Percentiles rank a stretch among this genome's conserved stretches.
Evolutionary conservation across 306 rosid genomes (phyloP).

Genomic region (Potentilla sterilis): DNA sequence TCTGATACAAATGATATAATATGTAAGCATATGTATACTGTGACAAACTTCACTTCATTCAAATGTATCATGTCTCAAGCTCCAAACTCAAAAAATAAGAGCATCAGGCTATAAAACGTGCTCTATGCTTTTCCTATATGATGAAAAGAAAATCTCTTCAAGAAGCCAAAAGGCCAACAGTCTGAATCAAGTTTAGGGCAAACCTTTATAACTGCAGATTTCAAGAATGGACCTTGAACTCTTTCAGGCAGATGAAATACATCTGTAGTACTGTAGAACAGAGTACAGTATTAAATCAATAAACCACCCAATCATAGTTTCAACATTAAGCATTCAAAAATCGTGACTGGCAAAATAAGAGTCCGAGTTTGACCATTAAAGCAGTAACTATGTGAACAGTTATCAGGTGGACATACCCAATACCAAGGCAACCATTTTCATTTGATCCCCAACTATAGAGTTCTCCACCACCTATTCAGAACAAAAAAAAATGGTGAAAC

Average conservation of each 20-base stretch:
- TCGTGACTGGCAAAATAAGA: background rate
- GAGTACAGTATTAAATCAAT: constrained; percentile 11
- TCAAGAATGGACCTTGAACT: constrained; percentile 74
- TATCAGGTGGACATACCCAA: constrained; percentile 53
- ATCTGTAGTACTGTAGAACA: constrained; percentile 50
- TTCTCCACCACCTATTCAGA: constrained; percentile 59
- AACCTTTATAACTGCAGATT: constrained; percentile 72
- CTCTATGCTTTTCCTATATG: background rate
- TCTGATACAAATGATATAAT: background rate
- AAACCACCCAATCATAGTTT: constrained; percentile 16
- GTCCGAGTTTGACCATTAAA: constrained; percentile 7
- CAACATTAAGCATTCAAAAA: constrained; percentile 7
- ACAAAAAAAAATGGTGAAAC: constrained; percentile 6
- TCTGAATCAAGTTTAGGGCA: constrained; percentile 11
- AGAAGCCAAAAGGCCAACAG: background rate
- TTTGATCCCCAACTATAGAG: constrained; percentile 97
- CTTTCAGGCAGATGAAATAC: constrained; percentile 70
- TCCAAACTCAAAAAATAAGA: constrained; percentile 12
- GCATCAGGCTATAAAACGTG: background rate
- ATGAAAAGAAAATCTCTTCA: background rate
- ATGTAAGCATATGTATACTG: constrained; percentile 3
- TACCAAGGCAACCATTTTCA: constrained; percentile 97
- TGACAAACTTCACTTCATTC: background rate
- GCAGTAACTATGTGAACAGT: background rate
- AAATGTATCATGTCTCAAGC: background rate